A percentile compares a stretch with the other conserved stretches of the same genome.
Conservation (phyloP, 306 rosid genomes). For the Luffa acutangula region DNA sequence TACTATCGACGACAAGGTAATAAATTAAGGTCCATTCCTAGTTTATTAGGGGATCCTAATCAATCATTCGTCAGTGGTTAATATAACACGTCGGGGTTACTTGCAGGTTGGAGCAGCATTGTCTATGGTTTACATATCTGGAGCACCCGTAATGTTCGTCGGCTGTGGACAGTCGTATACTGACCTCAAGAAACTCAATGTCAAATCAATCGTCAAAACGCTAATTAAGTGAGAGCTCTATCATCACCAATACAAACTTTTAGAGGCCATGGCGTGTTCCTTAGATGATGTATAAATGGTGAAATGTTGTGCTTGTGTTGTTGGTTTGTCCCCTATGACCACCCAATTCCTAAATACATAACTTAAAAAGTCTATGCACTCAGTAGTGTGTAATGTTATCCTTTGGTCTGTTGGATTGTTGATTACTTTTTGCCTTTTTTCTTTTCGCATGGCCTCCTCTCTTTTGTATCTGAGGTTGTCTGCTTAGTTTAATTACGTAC, state of each 20-base stretch:
- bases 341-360: background rate
- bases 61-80: background rate
- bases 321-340: background rate
- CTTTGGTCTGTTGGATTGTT: background rate
- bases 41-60: background rate
- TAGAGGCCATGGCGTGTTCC: background rate
- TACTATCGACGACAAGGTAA: slow-evolving; percentile 94
- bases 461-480: background rate
- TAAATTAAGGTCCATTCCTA: background rate
- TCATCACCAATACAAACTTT: background rate
- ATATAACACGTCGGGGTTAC: background rate
- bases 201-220: slow-evolving; percentile 82
- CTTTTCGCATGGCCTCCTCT: background rate
- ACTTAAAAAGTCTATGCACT: background rate
- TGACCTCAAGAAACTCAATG: slow-evolving; percentile 93
- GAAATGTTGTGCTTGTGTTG: background rate
- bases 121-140: slow-evolving; percentile 95
- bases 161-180: slow-evolving; percentile 98
- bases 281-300: background rate
- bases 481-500: background rate
- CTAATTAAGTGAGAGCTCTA: slow-evolving; percentile 52
- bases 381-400: background rate
- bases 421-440: background rate
- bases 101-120: slow-evolving; percentile 95
- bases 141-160: slow-evolving; percentile 96